These are phyloP conservation scores for Taphrina flavorubra DNA, from an alignment of 1,139 yeast genomes.

Conservation along the genomic window DNA sequence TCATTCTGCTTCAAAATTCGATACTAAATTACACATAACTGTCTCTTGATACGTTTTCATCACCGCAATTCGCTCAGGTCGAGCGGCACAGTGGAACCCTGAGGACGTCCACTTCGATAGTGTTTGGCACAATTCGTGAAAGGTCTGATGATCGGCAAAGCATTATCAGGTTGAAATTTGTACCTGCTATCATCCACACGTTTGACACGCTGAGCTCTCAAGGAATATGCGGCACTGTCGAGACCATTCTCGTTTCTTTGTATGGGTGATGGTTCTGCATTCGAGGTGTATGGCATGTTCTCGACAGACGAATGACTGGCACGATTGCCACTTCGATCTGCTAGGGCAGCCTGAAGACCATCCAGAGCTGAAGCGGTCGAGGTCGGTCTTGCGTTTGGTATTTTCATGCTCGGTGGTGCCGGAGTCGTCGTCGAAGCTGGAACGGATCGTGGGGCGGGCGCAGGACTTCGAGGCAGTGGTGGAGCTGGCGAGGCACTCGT, in stretches of 20 bases:
- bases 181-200: slow-evolving; percentile 75
- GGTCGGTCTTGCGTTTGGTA: neutral
- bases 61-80: slow-evolving; percentile 59
- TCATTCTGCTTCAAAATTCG: no score
- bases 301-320: neutral
- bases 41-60: neutral
- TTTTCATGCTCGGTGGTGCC: neutral
- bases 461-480: neutral
- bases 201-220: slow-evolving; percentile 40
- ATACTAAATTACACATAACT: neutral
- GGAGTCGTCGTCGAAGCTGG: neutral
- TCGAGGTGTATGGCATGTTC: neutral
- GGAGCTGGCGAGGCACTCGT: neutral
- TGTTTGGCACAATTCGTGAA: slow-evolving; percentile 72
- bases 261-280: slow-evolving; percentile 42
- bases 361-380: slow-evolving; percentile 9
- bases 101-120: slow-evolving; percentile 84
- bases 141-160: slow-evolving; percentile 82
- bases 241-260: neutral
- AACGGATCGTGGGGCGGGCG: neutral
- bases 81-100: slow-evolving; percentile 87
- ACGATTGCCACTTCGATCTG: slow-evolving; percentile 8
- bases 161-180: slow-evolving; percentile 68
- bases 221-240: slow-evolving; percentile 34
- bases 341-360: slow-evolving; percentile 17